These are phyloP conservation scores for Pseudonitzschia delicatissima DNA, from an alignment of 108 stramenopile genomes.

Conservation along the genomic window DNA sequence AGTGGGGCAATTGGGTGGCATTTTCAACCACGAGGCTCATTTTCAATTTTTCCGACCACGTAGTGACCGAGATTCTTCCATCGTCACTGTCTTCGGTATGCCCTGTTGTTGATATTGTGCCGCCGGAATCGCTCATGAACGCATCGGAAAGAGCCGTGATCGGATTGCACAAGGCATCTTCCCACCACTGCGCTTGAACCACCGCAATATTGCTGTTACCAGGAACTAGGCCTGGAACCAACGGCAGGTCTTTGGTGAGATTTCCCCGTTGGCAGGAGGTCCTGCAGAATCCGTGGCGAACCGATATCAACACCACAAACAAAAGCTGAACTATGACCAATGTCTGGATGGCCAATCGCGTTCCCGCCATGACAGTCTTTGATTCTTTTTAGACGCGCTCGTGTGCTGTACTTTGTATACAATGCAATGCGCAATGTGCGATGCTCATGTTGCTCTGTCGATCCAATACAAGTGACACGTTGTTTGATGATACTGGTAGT, in stretches of 20 bases:
- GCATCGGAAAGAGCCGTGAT: background rate
- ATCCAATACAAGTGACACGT: too few relatives aligned
- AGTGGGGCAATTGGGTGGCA: background rate
- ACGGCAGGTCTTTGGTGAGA: background rate
- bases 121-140: background rate
- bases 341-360: slow-evolving; percentile 27
- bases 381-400: too few relatives aligned
- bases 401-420: too few relatives aligned
- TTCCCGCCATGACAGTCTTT: slow-evolving; percentile 29
- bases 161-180: background rate
- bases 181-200: background rate
- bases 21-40: slow-evolving; percentile 5
- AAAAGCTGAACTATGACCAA: slow-evolving; percentile 15
- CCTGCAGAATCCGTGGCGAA: slow-evolving; percentile 3
- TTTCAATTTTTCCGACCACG: background rate
- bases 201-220: background rate
- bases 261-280: background rate
- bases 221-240: background rate
- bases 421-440: too few relatives aligned
- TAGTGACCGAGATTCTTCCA: background rate
- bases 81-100: background rate
- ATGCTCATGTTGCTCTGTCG: too few relatives aligned
- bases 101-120: too few relatives aligned
- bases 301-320: background rate
- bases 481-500: too few relatives aligned